These are phyloP conservation scores for Cladobotryum protrusum DNA, from an alignment of 2,329 filamentous ascomycete species.

Conservation along the genomic window DNA sequence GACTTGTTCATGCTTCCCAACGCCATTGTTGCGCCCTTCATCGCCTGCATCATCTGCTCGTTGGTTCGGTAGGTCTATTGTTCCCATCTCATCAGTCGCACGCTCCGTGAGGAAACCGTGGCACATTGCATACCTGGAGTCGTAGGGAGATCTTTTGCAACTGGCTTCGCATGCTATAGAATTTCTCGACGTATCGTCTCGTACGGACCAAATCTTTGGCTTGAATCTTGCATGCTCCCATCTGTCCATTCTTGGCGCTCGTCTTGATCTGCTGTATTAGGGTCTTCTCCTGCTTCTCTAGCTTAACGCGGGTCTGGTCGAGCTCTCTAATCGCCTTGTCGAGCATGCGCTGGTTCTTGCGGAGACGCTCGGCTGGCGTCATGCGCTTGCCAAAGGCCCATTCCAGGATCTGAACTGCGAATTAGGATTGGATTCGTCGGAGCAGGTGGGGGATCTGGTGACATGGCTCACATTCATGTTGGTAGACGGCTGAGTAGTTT, in stretches of 20 bases:
- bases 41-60: constrained; percentile 99
- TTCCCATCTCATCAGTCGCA: constrained; percentile 11
- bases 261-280: constrained; percentile 94
- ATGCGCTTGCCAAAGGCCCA: constrained; percentile 99
- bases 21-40: constrained; percentile 94
- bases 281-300: constrained; percentile 99
- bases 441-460: not conserved
- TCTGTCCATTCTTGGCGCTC: constrained; percentile 95
- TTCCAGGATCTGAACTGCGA: constrained; percentile 69
- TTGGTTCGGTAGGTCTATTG: constrained; percentile 88
- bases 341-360: constrained; percentile 91
- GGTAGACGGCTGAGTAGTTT: constrained; percentile 2
- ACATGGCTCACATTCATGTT: constrained; percentile 49
- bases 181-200: constrained; percentile 91
- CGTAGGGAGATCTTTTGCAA: constrained; percentile 91
- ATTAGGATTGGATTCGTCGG: not conserved
- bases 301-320: constrained; percentile 87
- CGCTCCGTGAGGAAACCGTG: not conserved
- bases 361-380: constrained; percentile 86
- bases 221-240: constrained; percentile 98
- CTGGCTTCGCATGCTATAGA: constrained; percentile 96
- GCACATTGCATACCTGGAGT: constrained; percentile 62
- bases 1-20: constrained; percentile 95
- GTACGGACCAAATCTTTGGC: constrained; percentile 95
- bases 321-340: constrained; percentile 97